Base-by-base conservation (phyloP, 169 alveolate species). In the Amoebophrya sp. region DNA sequence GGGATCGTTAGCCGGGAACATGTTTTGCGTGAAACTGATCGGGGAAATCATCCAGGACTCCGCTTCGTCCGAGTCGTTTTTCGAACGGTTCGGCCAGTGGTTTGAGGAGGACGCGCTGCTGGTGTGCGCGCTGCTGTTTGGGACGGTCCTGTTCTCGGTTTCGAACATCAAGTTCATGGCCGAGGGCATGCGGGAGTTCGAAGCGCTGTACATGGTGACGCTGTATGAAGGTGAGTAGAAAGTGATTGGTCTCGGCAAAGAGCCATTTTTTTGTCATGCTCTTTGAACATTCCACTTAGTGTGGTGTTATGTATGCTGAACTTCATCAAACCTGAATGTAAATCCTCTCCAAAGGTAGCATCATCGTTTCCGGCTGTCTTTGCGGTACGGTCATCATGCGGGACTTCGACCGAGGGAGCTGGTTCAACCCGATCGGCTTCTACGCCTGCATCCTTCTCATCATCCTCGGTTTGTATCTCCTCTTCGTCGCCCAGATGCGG, bases 1-100 rank as follows among this genome's bases (percentile, higher is more conserved):
- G 7, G 83, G 83, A 7, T 66, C 35, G 29, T 25, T 66, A 1
- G 83, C 83, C 7, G 83, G 83, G 10, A 66, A 0, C 35, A 66
- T 66, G 83, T 66, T 66, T 66, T 66, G 83, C 83, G 83, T 66
- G 83, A 66, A 66, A 25, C 35, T 66, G 83, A n/a, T 66, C 10
- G 83, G 83, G 38, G 83, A 66, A 66, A 66, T 66, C 35, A 25
- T 66, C 35, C 35, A 66, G 35, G 83, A 66, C 35, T 66, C 32
- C 83, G 83, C 83, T 25, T 2, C 35, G 18, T 12, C 35, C 29
- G 83, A 25, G 83, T 2, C 2, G 18, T 66, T 66, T n/a, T 2
- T 41, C 23, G 54, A 41, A 12, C 54, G 54, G 54, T 12, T 41
- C 23, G 66, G 66, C 66, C 66, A 66, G 10, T 66, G 83, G 83